These are phyloP conservation scores for Curvularia eragrostidis DNA, from an alignment of 2,329 filamentous ascomycete genomes.

Conservation along the genomic window DNA sequence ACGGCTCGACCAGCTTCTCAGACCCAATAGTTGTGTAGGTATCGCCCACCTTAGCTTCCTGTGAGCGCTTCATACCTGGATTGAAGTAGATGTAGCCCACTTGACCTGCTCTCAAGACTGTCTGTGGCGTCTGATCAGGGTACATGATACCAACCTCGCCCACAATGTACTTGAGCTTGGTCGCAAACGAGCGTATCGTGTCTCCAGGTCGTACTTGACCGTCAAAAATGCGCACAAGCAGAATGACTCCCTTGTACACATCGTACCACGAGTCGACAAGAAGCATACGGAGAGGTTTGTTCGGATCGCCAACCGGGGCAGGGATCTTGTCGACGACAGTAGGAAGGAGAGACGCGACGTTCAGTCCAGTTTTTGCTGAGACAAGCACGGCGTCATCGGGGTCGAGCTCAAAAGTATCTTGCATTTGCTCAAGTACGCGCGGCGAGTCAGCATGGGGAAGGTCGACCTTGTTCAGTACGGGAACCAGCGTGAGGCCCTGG, in stretches of 20 bases:
- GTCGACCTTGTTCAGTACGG: constrained; percentile 97
- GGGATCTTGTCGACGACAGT: constrained; percentile 86
- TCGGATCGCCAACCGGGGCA: constrained; percentile 74
- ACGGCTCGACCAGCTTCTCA: constrained; percentile 77
- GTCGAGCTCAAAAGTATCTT: constrained; percentile 85
- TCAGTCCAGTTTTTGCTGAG: constrained; percentile 91
- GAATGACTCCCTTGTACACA: constrained; percentile 89
- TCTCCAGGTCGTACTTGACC: constrained; percentile 84
- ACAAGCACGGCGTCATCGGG: constrained; percentile 76
- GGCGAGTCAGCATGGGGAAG: constrained; percentile 87
- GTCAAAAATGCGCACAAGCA: constrained; percentile 90
- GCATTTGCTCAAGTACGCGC: constrained; percentile 84
- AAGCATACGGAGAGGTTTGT: constrained; percentile 78
- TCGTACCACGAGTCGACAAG: constrained; percentile 99
- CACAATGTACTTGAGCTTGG: constrained; percentile 86
- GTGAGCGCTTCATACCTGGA: constrained; percentile 95
- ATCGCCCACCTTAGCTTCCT: constrained; percentile 95
- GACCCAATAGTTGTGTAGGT: constrained; percentile 85
- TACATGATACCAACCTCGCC: constrained; percentile 98
- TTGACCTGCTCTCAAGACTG: constrained; percentile 82
- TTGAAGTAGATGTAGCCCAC: constrained; percentile 98
- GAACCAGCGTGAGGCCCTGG: constrained; percentile 83
- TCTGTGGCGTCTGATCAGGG: constrained; percentile 83
- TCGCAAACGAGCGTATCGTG: constrained; percentile 85
- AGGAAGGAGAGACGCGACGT: constrained; percentile 83